Percentiles rank a stretch among this genome's conserved stretches.
phyloP scores from a whole-genome alignment of 2,329 filamentous ascomycete species.

The Monosporascus sp. region DNA sequence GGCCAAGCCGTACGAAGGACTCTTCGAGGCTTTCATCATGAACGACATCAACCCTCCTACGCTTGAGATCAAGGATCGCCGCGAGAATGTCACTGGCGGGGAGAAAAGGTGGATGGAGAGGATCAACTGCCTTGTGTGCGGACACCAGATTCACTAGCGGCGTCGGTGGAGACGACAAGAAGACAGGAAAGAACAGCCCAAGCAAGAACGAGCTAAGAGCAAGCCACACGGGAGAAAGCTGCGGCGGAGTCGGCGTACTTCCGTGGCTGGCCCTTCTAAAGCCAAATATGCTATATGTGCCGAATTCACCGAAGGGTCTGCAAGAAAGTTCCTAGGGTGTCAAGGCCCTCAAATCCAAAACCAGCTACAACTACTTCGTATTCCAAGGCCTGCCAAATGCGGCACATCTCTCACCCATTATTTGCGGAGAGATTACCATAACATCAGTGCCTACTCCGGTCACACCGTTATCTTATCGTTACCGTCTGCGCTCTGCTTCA shows the following conservation, averaged over 20 bases:
- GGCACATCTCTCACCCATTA: too few relatives aligned
- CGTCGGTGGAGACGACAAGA: neutral
- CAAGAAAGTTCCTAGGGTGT: too few relatives aligned
- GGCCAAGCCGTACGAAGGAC: slow-evolving; percentile 43
- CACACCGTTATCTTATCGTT: neutral
- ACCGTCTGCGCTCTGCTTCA: neutral
- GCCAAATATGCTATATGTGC: too few relatives aligned
- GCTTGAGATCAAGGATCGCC: slow-evolving; percentile 49
- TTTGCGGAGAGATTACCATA: too few relatives aligned
- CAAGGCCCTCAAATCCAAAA: too few relatives aligned
- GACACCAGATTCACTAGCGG: slow-evolving; percentile 38
- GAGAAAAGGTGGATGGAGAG: slow-evolving; percentile 51
- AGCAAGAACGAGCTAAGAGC: neutral
- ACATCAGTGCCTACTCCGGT: too few relatives aligned
- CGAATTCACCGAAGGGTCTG: too few relatives aligned
- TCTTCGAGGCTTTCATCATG: slow-evolving; percentile 47
- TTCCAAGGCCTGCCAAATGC: too few relatives aligned
- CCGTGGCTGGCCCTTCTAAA: too few relatives aligned
- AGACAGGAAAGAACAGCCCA: neutral
- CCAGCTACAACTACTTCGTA: too few relatives aligned
- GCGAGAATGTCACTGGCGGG: slow-evolving; percentile 41
- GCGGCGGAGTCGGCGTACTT: too few relatives aligned
- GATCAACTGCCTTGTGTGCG: slow-evolving; percentile 47
- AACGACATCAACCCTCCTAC: slow-evolving; percentile 43
- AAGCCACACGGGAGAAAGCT: too few relatives aligned